These are phyloP conservation scores for Avena eriantha DNA, from an alignment of 176 grass and related monocot genomes.

Conservation along the genomic window DNA sequence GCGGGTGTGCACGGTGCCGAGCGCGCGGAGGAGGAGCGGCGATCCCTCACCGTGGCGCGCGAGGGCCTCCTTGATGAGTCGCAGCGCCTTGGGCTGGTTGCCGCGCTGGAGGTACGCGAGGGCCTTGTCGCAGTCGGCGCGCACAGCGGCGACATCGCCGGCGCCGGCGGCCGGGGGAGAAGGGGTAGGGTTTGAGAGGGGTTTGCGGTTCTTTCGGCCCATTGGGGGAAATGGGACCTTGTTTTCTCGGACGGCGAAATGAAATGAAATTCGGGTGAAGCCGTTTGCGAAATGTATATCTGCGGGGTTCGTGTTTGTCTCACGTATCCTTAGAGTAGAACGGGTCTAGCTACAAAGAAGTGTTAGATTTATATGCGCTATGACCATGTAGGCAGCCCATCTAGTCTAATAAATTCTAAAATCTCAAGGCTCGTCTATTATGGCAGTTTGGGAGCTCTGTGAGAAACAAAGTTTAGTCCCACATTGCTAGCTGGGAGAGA, in stretches of 20 bases:
- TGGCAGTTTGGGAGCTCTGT: too few relatives aligned
- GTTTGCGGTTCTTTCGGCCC: constrained; percentile 12
- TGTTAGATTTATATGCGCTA: too few relatives aligned
- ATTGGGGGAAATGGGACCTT: background rate
- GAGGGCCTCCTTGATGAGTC: constrained; percentile 69
- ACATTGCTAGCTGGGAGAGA: too few relatives aligned
- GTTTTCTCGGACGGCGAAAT: background rate
- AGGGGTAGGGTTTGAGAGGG: background rate
- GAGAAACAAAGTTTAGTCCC: too few relatives aligned
- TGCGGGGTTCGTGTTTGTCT: background rate
- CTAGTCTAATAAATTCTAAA: too few relatives aligned
- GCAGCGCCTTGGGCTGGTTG: constrained; percentile 66
- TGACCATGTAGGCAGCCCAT: too few relatives aligned
- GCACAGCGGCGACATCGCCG: background rate
- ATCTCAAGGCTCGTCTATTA: too few relatives aligned
- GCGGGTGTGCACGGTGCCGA: constrained; percentile 70
- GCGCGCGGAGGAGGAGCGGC: constrained; percentile 71
- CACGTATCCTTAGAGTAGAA: too few relatives aligned
- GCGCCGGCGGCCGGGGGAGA: constrained; percentile 20
- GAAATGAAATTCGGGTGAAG: background rate
- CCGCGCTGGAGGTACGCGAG: constrained; percentile 63
- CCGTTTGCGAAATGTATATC: background rate
- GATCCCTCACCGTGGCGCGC: constrained; percentile 51
- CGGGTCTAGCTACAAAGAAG: too few relatives aligned
- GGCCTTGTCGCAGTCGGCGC: constrained; percentile 43